Evolutionary conservation across 805 yeast genomes (phyloP).

Genomic region (Starmerella davenportii): DNA sequence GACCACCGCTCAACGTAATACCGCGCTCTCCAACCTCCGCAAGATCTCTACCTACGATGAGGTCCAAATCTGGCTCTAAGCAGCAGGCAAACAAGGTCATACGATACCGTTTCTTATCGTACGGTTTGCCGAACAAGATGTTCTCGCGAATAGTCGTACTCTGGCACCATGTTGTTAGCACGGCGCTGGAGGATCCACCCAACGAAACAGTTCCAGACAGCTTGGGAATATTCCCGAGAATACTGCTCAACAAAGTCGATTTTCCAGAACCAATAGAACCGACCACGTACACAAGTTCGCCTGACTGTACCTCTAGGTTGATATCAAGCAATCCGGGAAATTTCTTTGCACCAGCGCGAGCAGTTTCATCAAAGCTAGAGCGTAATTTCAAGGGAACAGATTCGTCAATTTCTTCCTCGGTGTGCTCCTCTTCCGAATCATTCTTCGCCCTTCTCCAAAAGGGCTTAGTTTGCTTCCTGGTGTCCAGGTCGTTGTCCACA

Average conservation of each 20-base stretch:
- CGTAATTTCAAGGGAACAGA: too few relatives aligned
- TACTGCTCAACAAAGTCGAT: conserved; percentile 49
- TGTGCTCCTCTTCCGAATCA: conserved; percentile 5
- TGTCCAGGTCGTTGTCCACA: conserved; percentile 7
- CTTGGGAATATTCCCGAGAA: conserved; percentile 54
- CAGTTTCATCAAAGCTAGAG: neutral
- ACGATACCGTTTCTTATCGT: conserved; percentile 33
- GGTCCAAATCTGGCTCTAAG: conserved; percentile 43
- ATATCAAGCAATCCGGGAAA: conserved; percentile 34
- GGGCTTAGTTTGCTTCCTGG: conserved; percentile 7
- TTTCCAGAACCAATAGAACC: conserved; percentile 78
- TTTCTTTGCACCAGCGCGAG: conserved; percentile 16
- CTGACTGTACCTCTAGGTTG: conserved; percentile 35
- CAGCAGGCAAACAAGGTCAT: conserved; percentile 46
- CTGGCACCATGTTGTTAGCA: conserved; percentile 71
- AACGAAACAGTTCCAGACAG: conserved; percentile 33
- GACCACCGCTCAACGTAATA: conserved; percentile 78
- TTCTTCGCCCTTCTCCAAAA: conserved; percentile 3
- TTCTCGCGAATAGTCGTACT: conserved; percentile 62
- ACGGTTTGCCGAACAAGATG: conserved; percentile 48
- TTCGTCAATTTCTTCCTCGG: conserved; percentile 3
- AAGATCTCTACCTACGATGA: conserved; percentile 53
- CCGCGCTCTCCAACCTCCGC: conserved; percentile 77
- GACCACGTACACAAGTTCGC: conserved; percentile 58
- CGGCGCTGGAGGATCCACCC: conserved; percentile 35